Percentiles rank a stretch among this genome's conserved stretches.
These are phyloP conservation scores for Lipomyces orientalis DNA, from an alignment of 805 yeast species.

Conservation along the genomic window DNA sequence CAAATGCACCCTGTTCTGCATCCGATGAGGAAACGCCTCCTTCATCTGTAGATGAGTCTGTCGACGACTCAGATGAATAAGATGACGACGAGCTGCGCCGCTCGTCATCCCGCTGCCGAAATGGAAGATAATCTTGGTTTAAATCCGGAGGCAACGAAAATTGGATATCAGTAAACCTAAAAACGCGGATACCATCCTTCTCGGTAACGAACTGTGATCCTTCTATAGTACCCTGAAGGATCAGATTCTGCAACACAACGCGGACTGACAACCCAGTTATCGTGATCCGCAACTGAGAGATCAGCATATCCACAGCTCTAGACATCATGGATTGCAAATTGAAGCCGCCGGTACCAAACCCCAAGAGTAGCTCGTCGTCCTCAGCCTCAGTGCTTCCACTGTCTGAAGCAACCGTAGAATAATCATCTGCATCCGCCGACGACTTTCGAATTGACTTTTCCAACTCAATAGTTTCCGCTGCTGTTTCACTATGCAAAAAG, in stretches of 20 bases:
- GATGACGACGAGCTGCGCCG: slow-evolving; percentile 8
- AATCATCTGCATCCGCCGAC: slow-evolving; percentile 22
- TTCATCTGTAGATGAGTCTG: slow-evolving; percentile 34
- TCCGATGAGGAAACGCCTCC: slow-evolving; percentile 46
- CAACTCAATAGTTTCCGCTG: slow-evolving; percentile 23
- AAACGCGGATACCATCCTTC: slow-evolving; percentile 23
- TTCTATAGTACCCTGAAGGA: slow-evolving; percentile 28
- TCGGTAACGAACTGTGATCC: slow-evolving; percentile 10
- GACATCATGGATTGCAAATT: slow-evolving; percentile 39
- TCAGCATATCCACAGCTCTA: slow-evolving; percentile 49
- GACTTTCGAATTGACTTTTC: slow-evolving; percentile 24
- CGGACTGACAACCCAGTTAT: slow-evolving; percentile 32
- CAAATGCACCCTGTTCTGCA: slow-evolving; percentile 39
- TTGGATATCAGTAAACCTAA: slow-evolving; percentile 37
- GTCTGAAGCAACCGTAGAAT: not conserved
- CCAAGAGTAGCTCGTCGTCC: slow-evolving; percentile 36
- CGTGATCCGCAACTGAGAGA: slow-evolving; percentile 43
- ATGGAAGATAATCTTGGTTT: slow-evolving; percentile 16
- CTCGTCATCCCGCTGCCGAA: slow-evolving; percentile 3
- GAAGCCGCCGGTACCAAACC: slow-evolving; percentile 45
- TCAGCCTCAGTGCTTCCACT: slow-evolving; percentile 22
- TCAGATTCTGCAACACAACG: slow-evolving; percentile 13
- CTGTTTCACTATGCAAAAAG: slow-evolving; percentile 51
- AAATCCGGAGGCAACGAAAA: slow-evolving; percentile 20
- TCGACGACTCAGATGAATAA: slow-evolving; percentile 24